These are phyloP conservation scores for Niveomyces coronatus DNA, from an alignment of 2,329 filamentous ascomycete species.

Conservation along the genomic window DNA sequence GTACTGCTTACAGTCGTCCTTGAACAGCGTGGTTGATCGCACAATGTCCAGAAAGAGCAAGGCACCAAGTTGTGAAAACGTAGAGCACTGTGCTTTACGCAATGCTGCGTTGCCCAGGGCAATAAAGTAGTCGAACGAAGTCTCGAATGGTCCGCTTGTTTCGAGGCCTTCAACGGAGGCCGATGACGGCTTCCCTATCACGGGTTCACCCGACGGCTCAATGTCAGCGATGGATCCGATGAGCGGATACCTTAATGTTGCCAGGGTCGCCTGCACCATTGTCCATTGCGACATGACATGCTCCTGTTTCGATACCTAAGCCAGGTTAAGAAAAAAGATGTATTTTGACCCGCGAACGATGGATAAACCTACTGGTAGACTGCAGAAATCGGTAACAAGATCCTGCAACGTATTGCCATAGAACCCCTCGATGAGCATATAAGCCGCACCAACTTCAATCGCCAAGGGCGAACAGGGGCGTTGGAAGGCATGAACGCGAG, in stretches of 20 bases:
- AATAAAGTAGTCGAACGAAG: slow-evolving; percentile 15
- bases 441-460: slow-evolving; percentile 13
- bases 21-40: slow-evolving; percentile 12
- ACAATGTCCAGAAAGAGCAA: slow-evolving; percentile 18
- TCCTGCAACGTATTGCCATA: slow-evolving; percentile 16
- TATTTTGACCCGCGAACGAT: background rate
- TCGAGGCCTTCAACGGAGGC: background rate
- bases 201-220: slow-evolving; percentile 12
- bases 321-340: slow-evolving; percentile 1
- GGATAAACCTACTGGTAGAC: slow-evolving; percentile 13
- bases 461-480: slow-evolving; percentile 12
- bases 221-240: slow-evolving; percentile 18
- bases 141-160: slow-evolving; percentile 14
- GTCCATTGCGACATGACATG: slow-evolving; percentile 17
- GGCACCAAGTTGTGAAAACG: slow-evolving; percentile 7
- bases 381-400: slow-evolving; percentile 10
- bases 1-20: background rate
- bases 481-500: slow-evolving; percentile 15
- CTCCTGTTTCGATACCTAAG: slow-evolving; percentile 12
- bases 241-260: slow-evolving; percentile 13
- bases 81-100: background rate
- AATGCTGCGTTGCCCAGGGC: slow-evolving; percentile 13
- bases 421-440: slow-evolving; percentile 20
- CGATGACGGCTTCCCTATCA: slow-evolving; percentile 13
- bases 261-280: slow-evolving; percentile 14